Evolutionary conservation across 352 stramenopile genomes (phyloP).

Genomic region (Phytophthora tubulina): DNA sequence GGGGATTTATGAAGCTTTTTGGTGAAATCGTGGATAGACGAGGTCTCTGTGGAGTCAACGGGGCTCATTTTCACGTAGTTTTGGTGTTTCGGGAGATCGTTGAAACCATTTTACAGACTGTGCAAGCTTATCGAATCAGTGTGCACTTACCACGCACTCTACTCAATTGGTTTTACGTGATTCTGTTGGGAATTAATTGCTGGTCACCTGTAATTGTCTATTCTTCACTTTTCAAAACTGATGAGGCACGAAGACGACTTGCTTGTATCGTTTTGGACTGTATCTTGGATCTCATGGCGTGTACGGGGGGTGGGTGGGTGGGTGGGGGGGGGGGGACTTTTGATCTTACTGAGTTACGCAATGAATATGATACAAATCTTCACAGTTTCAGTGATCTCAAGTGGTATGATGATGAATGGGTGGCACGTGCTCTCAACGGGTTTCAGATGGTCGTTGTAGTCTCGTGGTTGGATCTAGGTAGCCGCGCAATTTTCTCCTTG

Average conservation of each 20-base stretch:
- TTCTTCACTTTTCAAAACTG: conserved; percentile 6
- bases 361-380: conserved; percentile 14
- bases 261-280: conserved; percentile 32
- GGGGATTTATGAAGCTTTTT: no score
- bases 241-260: conserved; percentile 28
- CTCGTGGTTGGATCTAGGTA: conserved; percentile 37
- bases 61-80: conserved; percentile 32
- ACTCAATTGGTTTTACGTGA: conserved; percentile 48
- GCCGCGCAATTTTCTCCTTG: conserved; percentile 30
- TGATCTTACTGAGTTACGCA: conserved; percentile 23
- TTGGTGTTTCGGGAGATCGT: conserved; percentile 32
- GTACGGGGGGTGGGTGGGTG: no score
- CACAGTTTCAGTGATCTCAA: conserved; percentile 21
- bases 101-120: conserved; percentile 36
- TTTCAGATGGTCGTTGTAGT: conserved; percentile 37
- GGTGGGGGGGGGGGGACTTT: conserved; percentile 13
- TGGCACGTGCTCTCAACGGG: conserved; percentile 36
- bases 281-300: conserved; percentile 32
- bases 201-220: conserved; percentile 28
- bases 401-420: conserved; percentile 48
- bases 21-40: no score
- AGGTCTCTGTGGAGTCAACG: conserved; percentile 32
- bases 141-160: conserved; percentile 24
- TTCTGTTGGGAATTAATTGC: conserved; percentile 36
- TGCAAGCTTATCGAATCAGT: conserved; percentile 45